A percentile compares a stretch with the other conserved stretches of the same genome.
phyloP scores from a whole-genome alignment of 208 protist genomes.

The Leishmania major region DNA sequence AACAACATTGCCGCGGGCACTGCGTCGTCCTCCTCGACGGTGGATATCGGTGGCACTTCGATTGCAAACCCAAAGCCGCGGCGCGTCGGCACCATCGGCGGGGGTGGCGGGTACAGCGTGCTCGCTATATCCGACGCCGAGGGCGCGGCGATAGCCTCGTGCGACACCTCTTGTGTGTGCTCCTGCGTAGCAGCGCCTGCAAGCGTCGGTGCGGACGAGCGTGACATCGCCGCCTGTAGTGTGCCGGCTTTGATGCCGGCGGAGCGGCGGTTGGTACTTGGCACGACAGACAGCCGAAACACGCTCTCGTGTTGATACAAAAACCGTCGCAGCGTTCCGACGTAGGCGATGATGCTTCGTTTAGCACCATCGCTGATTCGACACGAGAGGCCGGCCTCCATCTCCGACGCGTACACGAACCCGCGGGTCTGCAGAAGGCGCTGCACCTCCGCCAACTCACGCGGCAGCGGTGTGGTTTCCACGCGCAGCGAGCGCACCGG shows the following conservation, averaged over 20 bases:
- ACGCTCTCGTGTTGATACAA: slow-evolving; percentile 14
- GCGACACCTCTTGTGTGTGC: not conserved
- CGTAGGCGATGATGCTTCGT: slow-evolving; percentile 29
- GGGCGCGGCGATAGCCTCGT: not conserved
- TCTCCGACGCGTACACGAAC: slow-evolving; percentile 20
- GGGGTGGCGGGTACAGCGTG: not conserved
- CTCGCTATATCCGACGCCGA: not conserved
- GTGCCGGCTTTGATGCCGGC: not conserved
- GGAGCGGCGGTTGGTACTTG: not conserved
- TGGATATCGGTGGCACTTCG: not conserved
- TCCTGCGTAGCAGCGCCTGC: not conserved
- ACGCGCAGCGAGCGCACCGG: slow-evolving; percentile 6
- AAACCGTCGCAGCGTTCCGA: slow-evolving; percentile 32
- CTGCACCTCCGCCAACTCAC: slow-evolving; percentile 17
- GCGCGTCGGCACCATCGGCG: slow-evolving; percentile 3
- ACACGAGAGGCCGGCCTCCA: slow-evolving; percentile 4
- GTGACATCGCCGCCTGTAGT: not conserved
- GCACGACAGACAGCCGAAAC: slow-evolving; percentile 9
- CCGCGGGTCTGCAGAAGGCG: slow-evolving; percentile 3
- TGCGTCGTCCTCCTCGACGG: not conserved
- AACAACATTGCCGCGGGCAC: not conserved
- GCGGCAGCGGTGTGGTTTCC: slow-evolving; percentile 32
- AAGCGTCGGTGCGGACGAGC: not conserved
- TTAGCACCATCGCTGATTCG: slow-evolving; percentile 22
- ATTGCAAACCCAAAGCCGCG: slow-evolving; percentile 13